Evolutionary conservation across 805 yeast species (phyloP).

Genomic region (Starmerella tilneyi): DNA sequence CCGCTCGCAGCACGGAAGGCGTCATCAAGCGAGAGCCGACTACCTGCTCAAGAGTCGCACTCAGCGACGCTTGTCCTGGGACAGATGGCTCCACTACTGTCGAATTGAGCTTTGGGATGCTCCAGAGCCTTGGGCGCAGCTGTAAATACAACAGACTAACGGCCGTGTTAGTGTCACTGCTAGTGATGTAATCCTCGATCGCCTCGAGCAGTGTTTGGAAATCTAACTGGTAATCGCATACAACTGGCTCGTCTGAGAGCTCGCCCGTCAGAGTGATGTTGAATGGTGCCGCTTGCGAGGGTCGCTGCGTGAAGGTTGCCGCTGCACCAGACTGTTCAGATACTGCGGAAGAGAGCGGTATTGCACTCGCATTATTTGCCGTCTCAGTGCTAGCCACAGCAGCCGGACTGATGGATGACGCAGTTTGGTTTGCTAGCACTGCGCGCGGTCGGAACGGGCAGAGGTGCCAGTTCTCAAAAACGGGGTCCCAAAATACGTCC

Average conservation of each 20-base stretch:
- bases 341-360: neutral
- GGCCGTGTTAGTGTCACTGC: slow-evolving; percentile 39
- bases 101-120: neutral
- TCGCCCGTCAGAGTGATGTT: too few species aligned
- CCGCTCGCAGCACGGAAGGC: slow-evolving; percentile 9
- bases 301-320: neutral
- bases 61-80: slow-evolving; percentile 2
- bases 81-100: neutral
- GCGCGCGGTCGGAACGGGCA: slow-evolving; percentile 37
- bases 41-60: neutral
- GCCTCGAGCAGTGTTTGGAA: slow-evolving; percentile 18
- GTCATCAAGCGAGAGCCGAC: slow-evolving; percentile 19
- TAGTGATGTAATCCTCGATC: slow-evolving; percentile 32
- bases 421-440: neutral
- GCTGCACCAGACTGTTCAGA: neutral
- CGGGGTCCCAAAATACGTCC: slow-evolving; percentile 45
- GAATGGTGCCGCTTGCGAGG: neutral
- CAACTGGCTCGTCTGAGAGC: too few species aligned
- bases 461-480: slow-evolving; percentile 39
- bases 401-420: neutral
- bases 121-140: slow-evolving; percentile 26
- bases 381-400: neutral
- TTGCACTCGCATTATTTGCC: neutral
- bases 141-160: slow-evolving; percentile 39
- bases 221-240: slow-evolving; percentile 20